Conservation (phyloP, 2,329 filamentous ascomycete species). For the Coniella vitis region DNA sequence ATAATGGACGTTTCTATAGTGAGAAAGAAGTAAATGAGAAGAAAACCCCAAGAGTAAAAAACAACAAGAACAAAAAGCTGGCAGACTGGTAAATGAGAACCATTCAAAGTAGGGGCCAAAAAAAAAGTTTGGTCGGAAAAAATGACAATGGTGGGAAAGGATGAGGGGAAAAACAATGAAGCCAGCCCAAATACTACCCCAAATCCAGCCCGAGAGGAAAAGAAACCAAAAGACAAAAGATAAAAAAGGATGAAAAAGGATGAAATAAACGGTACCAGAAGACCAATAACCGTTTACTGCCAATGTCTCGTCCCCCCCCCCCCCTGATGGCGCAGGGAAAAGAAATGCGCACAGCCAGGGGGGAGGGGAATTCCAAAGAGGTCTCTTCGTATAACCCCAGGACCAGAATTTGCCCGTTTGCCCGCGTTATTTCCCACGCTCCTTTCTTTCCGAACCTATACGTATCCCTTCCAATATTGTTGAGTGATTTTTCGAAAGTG, state of each 20-base stretch:
- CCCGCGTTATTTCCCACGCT: too few relatives aligned
- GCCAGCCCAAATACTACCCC: too few relatives aligned
- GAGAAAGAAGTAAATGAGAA: background rate
- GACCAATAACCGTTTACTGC: background rate
- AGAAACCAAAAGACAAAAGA: slow-evolving; percentile 15
- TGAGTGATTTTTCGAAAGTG: too few relatives aligned
- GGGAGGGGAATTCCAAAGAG: background rate
- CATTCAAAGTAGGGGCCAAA: too few relatives aligned
- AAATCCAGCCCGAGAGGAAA: too few relatives aligned
- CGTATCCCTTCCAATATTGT: background rate
- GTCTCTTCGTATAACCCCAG: too few relatives aligned
- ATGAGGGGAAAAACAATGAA: too few relatives aligned
- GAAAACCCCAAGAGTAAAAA: background rate
- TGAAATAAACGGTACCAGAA: slow-evolving; percentile 5
- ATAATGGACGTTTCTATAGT: slow-evolving; percentile 13
- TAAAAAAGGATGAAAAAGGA: slow-evolving; percentile 1
- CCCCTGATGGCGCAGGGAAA: background rate
- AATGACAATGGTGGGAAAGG: too few relatives aligned
- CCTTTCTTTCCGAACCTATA: too few relatives aligned
- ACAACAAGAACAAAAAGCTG: slow-evolving; percentile 15
- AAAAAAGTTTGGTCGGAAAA: too few relatives aligned
- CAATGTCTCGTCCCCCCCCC: background rate
- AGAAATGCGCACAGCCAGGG: background rate
- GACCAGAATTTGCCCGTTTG: too few relatives aligned
- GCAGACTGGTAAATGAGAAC: background rate